Evolutionary conservation across 2,329 filamentous ascomycete species (phyloP).

Genomic region (Alternaria triticimaculans): DNA sequence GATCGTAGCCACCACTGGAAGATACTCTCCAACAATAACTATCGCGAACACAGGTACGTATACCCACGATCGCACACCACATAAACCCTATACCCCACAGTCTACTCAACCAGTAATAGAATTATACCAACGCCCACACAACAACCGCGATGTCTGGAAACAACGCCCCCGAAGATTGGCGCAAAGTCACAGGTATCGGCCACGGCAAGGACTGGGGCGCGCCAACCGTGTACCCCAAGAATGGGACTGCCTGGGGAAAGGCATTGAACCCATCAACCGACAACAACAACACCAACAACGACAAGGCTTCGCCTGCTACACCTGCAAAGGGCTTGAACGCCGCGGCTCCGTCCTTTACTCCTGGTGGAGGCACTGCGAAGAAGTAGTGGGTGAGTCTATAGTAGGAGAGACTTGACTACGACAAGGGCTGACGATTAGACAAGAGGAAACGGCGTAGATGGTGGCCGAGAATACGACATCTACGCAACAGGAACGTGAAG

Average conservation of each 20-base stretch:
- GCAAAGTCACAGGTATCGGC: conserved; percentile 6
- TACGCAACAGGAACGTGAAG: neutral
- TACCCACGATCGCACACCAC: neutral
- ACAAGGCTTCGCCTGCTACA: neutral
- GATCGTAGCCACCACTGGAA: neutral
- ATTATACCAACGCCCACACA: neutral
- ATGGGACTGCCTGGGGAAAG: neutral
- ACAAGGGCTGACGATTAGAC: neutral
- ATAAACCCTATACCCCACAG: neutral
- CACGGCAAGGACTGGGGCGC: conserved; percentile 10
- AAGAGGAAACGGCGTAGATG: neutral
- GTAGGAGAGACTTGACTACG: neutral
- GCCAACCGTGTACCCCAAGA: neutral
- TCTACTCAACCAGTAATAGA: neutral
- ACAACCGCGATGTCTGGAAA: neutral
- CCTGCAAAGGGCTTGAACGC: neutral
- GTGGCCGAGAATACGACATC: neutral
- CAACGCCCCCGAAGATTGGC: conserved; percentile 1
- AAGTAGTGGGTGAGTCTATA: neutral
- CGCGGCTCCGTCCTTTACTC: neutral
- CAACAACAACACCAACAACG: neutral
- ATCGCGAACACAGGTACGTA: neutral
- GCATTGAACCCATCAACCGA: neutral
- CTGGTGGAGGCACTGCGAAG: neutral
- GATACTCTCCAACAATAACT: neutral